These are phyloP conservation scores for Chlamydomonas eustigma DNA, from an alignment of 139 green algal genomes.

Conservation along the genomic window DNA sequence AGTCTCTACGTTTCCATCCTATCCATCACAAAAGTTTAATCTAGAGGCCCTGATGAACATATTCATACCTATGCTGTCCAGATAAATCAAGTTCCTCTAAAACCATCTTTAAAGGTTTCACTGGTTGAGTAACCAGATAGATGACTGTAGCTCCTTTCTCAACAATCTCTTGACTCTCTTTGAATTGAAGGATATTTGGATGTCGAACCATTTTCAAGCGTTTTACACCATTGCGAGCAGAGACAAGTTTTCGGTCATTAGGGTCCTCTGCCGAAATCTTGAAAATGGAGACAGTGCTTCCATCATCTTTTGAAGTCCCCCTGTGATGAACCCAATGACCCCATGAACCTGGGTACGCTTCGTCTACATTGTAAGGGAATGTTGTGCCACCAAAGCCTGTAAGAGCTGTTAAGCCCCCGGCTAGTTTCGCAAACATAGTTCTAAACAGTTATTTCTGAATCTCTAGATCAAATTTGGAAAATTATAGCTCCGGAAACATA, in stretches of 20 bases:
- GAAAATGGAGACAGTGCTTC: constrained; percentile 72
- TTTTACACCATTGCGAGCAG: constrained; percentile 76
- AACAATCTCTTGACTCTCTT: constrained; percentile 72
- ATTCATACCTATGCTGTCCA: constrained; percentile 51
- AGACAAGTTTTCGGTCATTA: constrained; percentile 53
- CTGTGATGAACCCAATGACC: constrained; percentile 70
- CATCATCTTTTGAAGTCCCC: constrained; percentile 64
- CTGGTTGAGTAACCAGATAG: constrained; percentile 82
- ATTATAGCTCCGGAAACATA: too few relatives aligned
- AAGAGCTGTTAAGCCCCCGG: constrained; percentile 2
- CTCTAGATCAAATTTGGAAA: too few relatives aligned
- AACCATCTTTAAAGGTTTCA: constrained; percentile 61
- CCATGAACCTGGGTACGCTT: constrained; percentile 49
- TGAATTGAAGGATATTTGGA: constrained; percentile 79
- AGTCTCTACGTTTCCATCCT: too few relatives aligned
- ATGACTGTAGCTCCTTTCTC: constrained; percentile 64
- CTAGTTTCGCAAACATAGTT: constrained; percentile 2
- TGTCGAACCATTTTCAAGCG: constrained; percentile 79
- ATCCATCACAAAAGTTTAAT: too few relatives aligned
- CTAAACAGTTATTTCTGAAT: too few relatives aligned
- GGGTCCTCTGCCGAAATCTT: constrained; percentile 48
- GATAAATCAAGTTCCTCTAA: constrained; percentile 57
- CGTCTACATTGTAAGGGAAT: constrained; percentile 67
- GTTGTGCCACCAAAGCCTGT: constrained; percentile 32
- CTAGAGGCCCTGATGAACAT: too few relatives aligned